Percentiles rank a stretch among this genome's conserved stretches.
These are phyloP conservation scores for Globisporangium mamillatum DNA, from an alignment of 352 stramenopile species.

Conservation along the genomic window DNA sequence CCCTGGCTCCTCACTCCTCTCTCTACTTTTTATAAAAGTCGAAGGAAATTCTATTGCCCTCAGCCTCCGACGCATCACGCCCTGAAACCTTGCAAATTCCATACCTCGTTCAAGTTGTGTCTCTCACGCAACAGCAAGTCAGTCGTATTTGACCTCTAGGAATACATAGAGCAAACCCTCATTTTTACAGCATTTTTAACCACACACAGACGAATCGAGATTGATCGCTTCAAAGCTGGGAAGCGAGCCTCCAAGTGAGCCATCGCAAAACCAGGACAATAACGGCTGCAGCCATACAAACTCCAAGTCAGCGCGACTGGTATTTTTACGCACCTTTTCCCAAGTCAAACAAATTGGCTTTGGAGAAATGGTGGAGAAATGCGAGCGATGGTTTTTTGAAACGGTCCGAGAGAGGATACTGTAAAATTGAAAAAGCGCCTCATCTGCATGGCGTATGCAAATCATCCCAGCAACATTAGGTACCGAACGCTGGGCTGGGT, in stretches of 20 bases:
- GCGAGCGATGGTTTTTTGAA: not conserved
- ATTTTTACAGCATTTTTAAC: not conserved
- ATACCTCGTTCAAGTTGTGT: not conserved
- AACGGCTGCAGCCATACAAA: constrained; percentile 7
- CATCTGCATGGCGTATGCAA: constrained; percentile 5
- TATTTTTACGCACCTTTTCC: constrained; percentile 5
- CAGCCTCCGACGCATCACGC: constrained; percentile 1
- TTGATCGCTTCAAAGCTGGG: constrained; percentile 1
- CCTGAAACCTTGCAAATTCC: not conserved
- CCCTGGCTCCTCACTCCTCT: constrained; percentile 8
- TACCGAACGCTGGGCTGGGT: not conserved
- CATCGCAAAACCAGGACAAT: not conserved
- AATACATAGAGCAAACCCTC: not conserved
- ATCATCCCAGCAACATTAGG: constrained; percentile 1
- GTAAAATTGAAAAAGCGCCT: constrained; percentile 3
- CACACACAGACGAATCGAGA: constrained; percentile 5
- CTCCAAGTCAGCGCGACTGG: not conserved
- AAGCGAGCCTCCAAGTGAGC: not conserved
- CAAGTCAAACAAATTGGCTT: not conserved
- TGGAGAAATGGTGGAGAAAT: not conserved
- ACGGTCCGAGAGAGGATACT: not conserved
- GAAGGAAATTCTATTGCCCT: constrained; percentile 10
- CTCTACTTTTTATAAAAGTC: constrained; percentile 13
- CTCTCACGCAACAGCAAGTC: not conserved
- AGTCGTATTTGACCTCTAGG: not conserved